These are phyloP conservation scores for Trichosporon asahii DNA, from an alignment of 1,284 basidiomycete species.

Conservation along the genomic window DNA sequence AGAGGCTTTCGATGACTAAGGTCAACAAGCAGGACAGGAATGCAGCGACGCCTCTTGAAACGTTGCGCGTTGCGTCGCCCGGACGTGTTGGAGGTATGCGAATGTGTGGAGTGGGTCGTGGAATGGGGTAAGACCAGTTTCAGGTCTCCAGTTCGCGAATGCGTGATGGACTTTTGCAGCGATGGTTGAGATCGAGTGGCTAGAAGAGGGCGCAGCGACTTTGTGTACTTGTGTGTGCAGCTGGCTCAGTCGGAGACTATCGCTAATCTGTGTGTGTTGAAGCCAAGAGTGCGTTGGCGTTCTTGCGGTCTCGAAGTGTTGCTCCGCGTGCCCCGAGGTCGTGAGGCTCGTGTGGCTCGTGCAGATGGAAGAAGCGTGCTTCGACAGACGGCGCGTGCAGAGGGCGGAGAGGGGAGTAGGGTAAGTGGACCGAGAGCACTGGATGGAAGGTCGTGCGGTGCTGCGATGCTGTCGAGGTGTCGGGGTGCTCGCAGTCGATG, in stretches of 20 bases:
- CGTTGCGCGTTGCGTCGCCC: not conserved
- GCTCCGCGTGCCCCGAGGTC: not conserved
- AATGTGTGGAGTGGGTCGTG: not conserved
- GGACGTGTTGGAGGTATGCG: not conserved
- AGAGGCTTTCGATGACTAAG: constrained; percentile 1
- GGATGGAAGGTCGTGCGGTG: not conserved
- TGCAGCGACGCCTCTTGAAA: not conserved
- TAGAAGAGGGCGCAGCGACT: not conserved
- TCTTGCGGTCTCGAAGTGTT: not conserved
- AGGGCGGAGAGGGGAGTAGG: not conserved
- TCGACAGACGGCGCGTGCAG: not conserved
- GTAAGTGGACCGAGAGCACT: not conserved
- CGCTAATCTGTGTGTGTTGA: not conserved
- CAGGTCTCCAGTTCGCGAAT: not conserved
- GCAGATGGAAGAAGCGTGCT: not conserved
- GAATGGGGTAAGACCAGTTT: not conserved
- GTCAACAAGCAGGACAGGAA: not conserved
- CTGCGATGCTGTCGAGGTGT: not conserved
- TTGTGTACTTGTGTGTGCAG: not conserved
- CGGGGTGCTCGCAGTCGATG: not conserved
- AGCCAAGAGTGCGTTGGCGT: not conserved
- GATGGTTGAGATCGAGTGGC: not conserved
- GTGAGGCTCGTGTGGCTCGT: not conserved
- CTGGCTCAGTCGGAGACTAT: not conserved
- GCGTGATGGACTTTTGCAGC: not conserved